Evolutionary conservation across 805 yeast genomes (phyloP).

Genomic region (Metschnikowia reukaufii): DNA sequence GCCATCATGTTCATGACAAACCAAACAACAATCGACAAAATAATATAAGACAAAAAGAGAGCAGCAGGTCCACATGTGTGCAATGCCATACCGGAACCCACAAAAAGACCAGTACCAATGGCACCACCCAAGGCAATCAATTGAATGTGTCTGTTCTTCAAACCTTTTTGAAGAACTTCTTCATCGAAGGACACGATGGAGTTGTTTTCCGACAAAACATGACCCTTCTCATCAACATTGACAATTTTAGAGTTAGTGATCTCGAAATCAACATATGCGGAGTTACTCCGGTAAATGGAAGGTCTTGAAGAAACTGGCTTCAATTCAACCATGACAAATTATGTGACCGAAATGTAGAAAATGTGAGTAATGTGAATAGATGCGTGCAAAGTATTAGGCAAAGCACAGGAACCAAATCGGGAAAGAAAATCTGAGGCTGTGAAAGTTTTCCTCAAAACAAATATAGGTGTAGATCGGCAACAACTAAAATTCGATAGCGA

Average conservation of each 20-base stretch:
- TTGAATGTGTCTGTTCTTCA: constrained; percentile 24
- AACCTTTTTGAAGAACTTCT: constrained; percentile 19
- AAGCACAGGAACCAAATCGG: too few relatives aligned
- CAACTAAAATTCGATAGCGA: too few relatives aligned
- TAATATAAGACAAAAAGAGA: constrained; percentile 20
- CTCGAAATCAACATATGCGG: constrained; percentile 18
- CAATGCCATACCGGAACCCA: constrained; percentile 22
- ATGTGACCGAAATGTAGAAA: background rate
- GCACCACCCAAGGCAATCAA: constrained; percentile 26
- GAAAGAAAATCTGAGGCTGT: too few relatives aligned
- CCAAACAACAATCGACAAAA: constrained; percentile 22
- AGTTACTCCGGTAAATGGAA: constrained; percentile 18
- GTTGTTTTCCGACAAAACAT: constrained; percentile 17
- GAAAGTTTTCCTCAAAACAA: too few relatives aligned
- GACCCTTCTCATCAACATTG: constrained; percentile 22
- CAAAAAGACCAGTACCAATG: constrained; percentile 24
- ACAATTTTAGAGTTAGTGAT: constrained; percentile 20
- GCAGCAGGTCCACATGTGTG: constrained; percentile 20
- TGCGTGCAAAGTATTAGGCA: background rate
- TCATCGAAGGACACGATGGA: constrained; percentile 16
- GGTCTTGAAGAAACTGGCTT: constrained; percentile 17
- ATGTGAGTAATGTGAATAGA: background rate
- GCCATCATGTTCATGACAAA: constrained; percentile 25
- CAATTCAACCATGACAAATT: constrained; percentile 13
- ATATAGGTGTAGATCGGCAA: background rate